Evolutionary conservation across 352 stramenopile species (phyloP).

Genomic region (Halophytophthora batemanensis): DNA sequence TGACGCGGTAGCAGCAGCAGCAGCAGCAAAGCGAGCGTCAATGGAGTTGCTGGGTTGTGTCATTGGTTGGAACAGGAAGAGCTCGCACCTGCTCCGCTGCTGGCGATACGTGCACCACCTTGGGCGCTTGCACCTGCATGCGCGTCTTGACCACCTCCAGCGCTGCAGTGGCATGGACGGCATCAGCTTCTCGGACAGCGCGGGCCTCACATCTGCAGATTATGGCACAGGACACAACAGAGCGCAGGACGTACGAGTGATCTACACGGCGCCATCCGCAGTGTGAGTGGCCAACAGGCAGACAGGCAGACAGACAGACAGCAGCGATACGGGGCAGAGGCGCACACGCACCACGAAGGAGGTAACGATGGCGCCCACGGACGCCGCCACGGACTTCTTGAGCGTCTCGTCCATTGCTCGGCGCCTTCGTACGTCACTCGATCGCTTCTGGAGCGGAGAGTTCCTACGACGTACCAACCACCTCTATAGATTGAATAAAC

Average conservation of each 20-base stretch:
- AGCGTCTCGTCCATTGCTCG: slow-evolving; percentile 54
- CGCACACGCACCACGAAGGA: slow-evolving; percentile 50
- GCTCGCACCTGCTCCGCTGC: slow-evolving; percentile 50
- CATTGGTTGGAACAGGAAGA: too few species aligned
- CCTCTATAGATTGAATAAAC: too few species aligned
- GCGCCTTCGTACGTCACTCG: background rate
- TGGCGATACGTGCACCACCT: slow-evolving; percentile 43
- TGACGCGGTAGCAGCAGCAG: slow-evolving; percentile 11
- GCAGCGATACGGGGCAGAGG: background rate
- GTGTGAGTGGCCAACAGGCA: background rate
- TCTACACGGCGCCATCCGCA: slow-evolving; percentile 22
- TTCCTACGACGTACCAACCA: too few species aligned
- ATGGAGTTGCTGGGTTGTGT: too few species aligned
- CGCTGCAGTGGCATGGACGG: slow-evolving; percentile 27
- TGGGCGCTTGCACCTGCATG: slow-evolving; percentile 67
- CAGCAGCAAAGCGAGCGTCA: background rate
- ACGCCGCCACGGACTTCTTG: slow-evolving; percentile 65
- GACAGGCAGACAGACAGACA: background rate
- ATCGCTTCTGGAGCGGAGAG: background rate
- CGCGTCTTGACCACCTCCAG: slow-evolving; percentile 86
- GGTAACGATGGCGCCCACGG: slow-evolving; percentile 63
- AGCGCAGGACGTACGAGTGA: slow-evolving; percentile 50
- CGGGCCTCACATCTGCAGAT: background rate
- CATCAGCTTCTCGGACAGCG: background rate
- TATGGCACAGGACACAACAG: background rate